Percentiles rank a stretch among this genome's conserved stretches.
Evolutionary conservation across 768 basidiomycete species (phyloP).

Genomic region (Agaricus sinodeliciosus): DNA sequence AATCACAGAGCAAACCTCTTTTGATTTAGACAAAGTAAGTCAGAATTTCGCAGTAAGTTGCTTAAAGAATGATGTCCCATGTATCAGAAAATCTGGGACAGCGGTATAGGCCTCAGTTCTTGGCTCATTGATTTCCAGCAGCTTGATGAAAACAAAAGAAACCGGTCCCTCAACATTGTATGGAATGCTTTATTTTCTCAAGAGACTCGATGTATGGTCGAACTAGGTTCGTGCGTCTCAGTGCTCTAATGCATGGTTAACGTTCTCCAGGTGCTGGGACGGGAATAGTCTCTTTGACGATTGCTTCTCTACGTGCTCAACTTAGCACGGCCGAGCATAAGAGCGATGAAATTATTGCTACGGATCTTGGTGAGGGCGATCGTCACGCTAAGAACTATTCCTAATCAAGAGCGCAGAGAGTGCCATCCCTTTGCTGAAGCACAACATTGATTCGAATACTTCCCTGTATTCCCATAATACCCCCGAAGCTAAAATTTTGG

Average conservation of each 20-base stretch:
- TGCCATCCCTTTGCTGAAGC: constrained; percentile 71
- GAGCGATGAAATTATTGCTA: constrained; percentile 31
- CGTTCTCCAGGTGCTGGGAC: constrained; percentile 66
- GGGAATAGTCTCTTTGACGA: constrained; percentile 67
- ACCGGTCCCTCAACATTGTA: constrained; percentile 14
- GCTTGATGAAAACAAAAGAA: neutral
- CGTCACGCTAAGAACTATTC: neutral
- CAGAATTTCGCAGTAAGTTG: neutral
- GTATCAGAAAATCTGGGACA: constrained; percentile 97
- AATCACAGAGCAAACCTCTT: constrained; percentile 78
- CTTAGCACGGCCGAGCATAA: constrained; percentile 10
- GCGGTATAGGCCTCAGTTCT: constrained; percentile 78
- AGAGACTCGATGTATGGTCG: constrained; percentile 43
- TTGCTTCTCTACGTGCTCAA: constrained; percentile 50
- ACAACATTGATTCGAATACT: constrained; percentile 53
- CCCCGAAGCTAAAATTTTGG: constrained; percentile 40
- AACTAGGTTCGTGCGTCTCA: constrained; percentile 49
- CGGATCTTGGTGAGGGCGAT: constrained; percentile 58
- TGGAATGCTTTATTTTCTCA: constrained; percentile 33
- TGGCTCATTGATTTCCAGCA: constrained; percentile 50
- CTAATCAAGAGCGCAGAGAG: constrained; percentile 24
- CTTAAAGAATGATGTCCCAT: constrained; percentile 23
- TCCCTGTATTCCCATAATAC: constrained; percentile 24
- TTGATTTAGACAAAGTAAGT: constrained; percentile 87
- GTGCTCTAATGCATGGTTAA: neutral